phyloP scores from a whole-genome alignment of 2,329 filamentous ascomycete genomes.

The Xylariaceae sp. region DNA sequence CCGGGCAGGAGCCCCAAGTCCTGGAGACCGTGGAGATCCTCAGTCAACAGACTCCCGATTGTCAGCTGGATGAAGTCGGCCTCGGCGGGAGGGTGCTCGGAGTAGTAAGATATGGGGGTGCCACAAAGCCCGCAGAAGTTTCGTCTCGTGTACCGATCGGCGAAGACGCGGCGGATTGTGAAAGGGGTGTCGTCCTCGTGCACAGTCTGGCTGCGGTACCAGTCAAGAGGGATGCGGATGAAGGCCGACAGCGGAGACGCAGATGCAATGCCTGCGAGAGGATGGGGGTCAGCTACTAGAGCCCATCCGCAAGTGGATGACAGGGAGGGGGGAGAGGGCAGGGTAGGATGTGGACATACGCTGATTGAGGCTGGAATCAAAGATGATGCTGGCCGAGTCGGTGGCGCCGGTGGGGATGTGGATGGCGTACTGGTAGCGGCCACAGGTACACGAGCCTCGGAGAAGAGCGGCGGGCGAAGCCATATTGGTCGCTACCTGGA shows the following conservation, averaged over 20 bases:
- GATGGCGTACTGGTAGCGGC: constrained; percentile 79
- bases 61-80: constrained; percentile 78
- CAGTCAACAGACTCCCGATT: constrained; percentile 69
- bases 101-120: constrained; percentile 81
- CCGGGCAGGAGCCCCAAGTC: constrained; percentile 68
- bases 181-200: constrained; percentile 73
- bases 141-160: constrained; percentile 60
- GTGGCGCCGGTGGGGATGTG: constrained; percentile 59
- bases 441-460: constrained; percentile 78
- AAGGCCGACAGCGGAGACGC: constrained; percentile 75
- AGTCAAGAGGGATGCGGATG: constrained; percentile 76
- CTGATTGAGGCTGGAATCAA: constrained; percentile 67
- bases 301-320: neutral
- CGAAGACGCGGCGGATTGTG: constrained; percentile 66
- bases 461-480: constrained; percentile 37
- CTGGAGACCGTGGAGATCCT: constrained; percentile 71
- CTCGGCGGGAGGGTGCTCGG: constrained; percentile 67
- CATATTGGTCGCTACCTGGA: constrained; percentile 4
- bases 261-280: constrained; percentile 56
- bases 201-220: constrained; percentile 74
- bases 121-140: constrained; percentile 93
- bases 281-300: constrained; percentile 9
- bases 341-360: constrained; percentile 54
- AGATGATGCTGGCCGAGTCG: constrained; percentile 65
- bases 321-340: neutral